Base-by-base conservation (phyloP, 805 yeast genomes). In the Monosporozyma solicola region DNA sequence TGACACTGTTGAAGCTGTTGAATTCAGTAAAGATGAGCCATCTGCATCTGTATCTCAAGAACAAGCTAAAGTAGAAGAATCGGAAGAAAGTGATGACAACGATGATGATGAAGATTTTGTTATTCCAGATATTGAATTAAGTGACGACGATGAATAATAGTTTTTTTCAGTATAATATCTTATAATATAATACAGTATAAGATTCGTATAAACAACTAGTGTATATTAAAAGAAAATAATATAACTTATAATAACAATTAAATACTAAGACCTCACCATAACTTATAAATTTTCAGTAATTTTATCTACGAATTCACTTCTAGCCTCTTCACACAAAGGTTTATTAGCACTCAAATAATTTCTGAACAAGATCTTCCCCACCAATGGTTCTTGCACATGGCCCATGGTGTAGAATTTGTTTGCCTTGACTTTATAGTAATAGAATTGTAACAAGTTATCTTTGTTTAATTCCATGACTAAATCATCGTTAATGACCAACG, bases 401-500 rank as follows among this genome's bases (percentile, higher is more conserved):
- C 97, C 97, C 66, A 91, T 63, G 1, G 58, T 54, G 47, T 61
- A 53, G 6, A 66, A 67, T 25, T 72, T 73, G 25, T 60, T 62
- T 15, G 71, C 67, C n/a, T 68, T 66, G 24, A 70, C 67, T 53
- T 73, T 70, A 59, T 70, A 73, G 59, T 76, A 77, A 48, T 72
- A 70, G 3, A 81, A 64, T 29, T 69, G 67, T 51, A 85, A 59
- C 6, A 66, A 61, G 1, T 87, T 86, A 52, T 74, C 69, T 2
- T 69, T 56, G 20, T 74, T 68, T 15, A 82, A 71, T 60, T 83
- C 83, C 59, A 92, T 68, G 51, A 79, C 72, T 51, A 91, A 68
- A 41, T 82, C 76, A 56, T 87, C 84, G 66, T 88, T 83, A 63
- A 85, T 87, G 22, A 85, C 84, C 9, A 89, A 91, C 11, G 87